These are phyloP conservation scores for Liriodendron chinense DNA, from an alignment of 164 flowering plant genomes.

Conservation along the genomic window DNA sequence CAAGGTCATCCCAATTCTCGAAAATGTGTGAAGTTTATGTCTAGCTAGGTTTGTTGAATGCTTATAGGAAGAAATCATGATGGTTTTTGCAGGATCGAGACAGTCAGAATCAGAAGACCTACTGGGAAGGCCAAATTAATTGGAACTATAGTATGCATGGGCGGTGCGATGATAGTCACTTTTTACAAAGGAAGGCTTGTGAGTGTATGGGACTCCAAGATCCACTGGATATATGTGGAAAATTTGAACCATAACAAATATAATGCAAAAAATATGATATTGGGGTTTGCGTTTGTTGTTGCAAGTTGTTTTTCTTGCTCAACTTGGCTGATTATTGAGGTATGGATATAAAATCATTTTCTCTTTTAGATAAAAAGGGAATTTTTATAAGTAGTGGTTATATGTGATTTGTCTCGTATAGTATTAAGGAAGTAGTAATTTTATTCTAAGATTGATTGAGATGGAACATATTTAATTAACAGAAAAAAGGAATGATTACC, in stretches of 20 bases:
- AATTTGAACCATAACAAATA: slow-evolving; percentile 6
- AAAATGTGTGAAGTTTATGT: too few relatives aligned
- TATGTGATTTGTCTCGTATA: too few relatives aligned
- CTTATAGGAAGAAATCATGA: too few relatives aligned
- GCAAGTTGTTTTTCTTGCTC: slow-evolving; percentile 57
- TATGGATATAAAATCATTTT: slow-evolving; percentile 11
- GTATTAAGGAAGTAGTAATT: too few relatives aligned
- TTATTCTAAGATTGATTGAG: too few relatives aligned
- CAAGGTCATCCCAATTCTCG: too few relatives aligned
- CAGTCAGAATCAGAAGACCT: slow-evolving; percentile 39
- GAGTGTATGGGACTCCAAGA: slow-evolving; percentile 42
- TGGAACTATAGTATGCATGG: slow-evolving; percentile 74
- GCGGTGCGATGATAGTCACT: slow-evolving; percentile 85
- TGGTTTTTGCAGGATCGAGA: slow-evolving; percentile 49
- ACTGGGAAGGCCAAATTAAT: slow-evolving; percentile 66
- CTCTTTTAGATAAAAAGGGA: too few relatives aligned
- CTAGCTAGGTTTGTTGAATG: too few relatives aligned
- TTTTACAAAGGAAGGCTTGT: slow-evolving; percentile 67
- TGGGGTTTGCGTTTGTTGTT: slow-evolving; percentile 55
- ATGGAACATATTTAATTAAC: too few relatives aligned
- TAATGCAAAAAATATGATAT: slow-evolving; percentile 12
- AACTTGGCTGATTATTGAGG: slow-evolving; percentile 71
- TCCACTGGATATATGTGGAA: slow-evolving; percentile 67
- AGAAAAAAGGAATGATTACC: too few relatives aligned
- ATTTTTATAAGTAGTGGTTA: too few relatives aligned